These are phyloP conservation scores for Comarum palustre DNA, from an alignment of 306 rosid species.

Conservation along the genomic window DNA sequence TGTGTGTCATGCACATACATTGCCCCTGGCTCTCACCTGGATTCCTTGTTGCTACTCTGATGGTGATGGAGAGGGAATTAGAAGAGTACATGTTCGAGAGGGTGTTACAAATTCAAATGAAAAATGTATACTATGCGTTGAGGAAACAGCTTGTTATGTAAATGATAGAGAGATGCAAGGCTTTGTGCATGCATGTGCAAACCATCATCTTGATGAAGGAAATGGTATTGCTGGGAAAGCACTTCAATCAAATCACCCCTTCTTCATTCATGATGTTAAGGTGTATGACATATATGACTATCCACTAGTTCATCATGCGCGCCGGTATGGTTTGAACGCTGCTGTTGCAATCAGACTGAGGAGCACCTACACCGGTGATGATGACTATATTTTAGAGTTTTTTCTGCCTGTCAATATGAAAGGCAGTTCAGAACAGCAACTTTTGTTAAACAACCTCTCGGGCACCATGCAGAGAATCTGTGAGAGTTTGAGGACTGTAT, in stretches of 20 bases:
- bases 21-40: constrained; percentile 88
- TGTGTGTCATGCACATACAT: constrained; percentile 81
- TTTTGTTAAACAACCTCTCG: constrained; percentile 71
- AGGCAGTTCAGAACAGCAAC: constrained; percentile 75
- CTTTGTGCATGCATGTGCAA: constrained; percentile 65
- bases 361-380: constrained; percentile 63
- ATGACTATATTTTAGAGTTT: constrained; percentile 81
- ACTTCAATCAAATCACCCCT: constrained; percentile 75
- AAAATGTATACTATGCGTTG: constrained; percentile 61
- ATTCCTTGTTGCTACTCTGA: constrained; percentile 59
- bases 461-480: constrained; percentile 85
- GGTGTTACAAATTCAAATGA: constrained; percentile 39
- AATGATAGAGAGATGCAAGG: constrained; percentile 60
- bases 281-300: constrained; percentile 60
- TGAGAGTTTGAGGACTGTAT: constrained; percentile 73
- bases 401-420: constrained; percentile 74
- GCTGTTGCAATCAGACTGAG: constrained; percentile 83
- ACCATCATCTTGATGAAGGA: constrained; percentile 78
- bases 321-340: constrained; percentile 70
- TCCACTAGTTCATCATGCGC: constrained; percentile 88
- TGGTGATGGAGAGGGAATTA: constrained; percentile 35
- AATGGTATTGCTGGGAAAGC: constrained; percentile 93
- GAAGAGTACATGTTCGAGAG: constrained; percentile 41
- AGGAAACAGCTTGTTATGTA: constrained; percentile 72
- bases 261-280: constrained; percentile 76